These are phyloP conservation scores for Metarhizium brunneum DNA, from an alignment of 2,329 filamentous ascomycete species.

Conservation along the genomic window DNA sequence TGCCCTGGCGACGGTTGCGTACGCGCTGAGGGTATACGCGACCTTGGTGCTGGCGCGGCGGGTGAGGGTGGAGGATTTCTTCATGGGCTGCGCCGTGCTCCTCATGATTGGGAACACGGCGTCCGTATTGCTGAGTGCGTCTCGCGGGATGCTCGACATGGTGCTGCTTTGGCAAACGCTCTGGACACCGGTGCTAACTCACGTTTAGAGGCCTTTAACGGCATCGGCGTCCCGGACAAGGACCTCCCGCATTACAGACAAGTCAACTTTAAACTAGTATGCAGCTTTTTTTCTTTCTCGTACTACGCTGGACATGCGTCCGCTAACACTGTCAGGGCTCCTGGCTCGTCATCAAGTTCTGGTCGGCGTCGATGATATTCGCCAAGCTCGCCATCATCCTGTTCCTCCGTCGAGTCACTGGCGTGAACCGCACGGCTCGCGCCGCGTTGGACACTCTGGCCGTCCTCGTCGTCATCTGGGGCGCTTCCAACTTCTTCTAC, in stretches of 20 bases:
- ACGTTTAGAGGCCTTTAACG: no score
- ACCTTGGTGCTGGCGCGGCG: slow-evolving; percentile 2
- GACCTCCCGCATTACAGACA: no score
- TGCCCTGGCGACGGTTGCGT: slow-evolving; percentile 3
- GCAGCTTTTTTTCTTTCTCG: no score
- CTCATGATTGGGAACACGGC: slow-evolving; percentile 9
- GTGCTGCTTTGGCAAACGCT: no score
- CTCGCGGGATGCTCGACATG: no score
- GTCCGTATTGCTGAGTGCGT: slow-evolving; percentile 7
- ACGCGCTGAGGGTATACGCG: slow-evolving; percentile 4
- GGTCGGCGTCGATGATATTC: slow-evolving; percentile 5
- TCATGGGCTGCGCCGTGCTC: slow-evolving; percentile 7
- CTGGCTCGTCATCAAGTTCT: slow-evolving; percentile 10
- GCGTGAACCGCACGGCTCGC: no score
- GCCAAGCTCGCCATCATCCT: slow-evolving; percentile 9
- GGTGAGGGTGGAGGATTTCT: slow-evolving; percentile 6
- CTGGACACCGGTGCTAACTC: no score
- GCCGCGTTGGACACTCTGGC: no score
- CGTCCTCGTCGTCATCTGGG: no score
- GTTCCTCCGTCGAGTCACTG: slow-evolving; percentile 5
- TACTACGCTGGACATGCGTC: rapidly evolving
- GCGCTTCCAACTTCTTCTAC: no score
- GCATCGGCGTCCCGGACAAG: no score
- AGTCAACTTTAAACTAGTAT: no score
- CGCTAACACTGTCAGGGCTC: background rate